Conservation (phyloP, 208 protist species). For the Wallacemonas sp. region DNA sequence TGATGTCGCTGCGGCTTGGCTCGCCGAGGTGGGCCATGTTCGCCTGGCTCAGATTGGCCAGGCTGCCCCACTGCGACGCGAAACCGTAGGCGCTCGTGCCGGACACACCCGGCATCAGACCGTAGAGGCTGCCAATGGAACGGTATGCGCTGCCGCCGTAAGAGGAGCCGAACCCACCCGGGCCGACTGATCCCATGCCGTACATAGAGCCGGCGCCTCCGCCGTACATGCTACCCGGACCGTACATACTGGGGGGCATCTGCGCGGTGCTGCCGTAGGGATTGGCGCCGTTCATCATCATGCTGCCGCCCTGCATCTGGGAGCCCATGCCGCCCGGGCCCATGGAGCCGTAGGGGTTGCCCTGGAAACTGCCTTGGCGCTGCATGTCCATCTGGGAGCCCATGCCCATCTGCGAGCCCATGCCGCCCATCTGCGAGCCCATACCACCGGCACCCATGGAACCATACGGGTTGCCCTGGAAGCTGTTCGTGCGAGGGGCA, state of each 20-base stretch:
- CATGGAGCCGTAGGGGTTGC: constrained; percentile 14
- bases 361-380: constrained; percentile 12
- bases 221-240: constrained; percentile 1
- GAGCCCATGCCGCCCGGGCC: not conserved
- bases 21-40: constrained; percentile 22
- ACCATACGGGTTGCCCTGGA: constrained; percentile 17
- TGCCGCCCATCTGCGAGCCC: constrained; percentile 20
- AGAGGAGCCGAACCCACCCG: constrained; percentile 17
- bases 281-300: not conserved
- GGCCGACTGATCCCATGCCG: constrained; percentile 20
- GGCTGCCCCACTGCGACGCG: constrained; percentile 58
- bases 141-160: constrained; percentile 31
- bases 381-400: constrained; percentile 10
- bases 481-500: constrained; percentile 9
- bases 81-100: constrained; percentile 44
- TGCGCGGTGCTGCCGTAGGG: constrained; percentile 17
- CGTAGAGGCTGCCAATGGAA: constrained; percentile 24
- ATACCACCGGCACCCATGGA: constrained; percentile 12
- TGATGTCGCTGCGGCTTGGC: constrained; percentile 20
- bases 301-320: not conserved
- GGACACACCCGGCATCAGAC: constrained; percentile 5
- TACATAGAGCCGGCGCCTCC: constrained; percentile 29
- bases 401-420: constrained; percentile 7
- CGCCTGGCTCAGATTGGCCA: constrained; percentile 42
- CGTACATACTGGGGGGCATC: constrained; percentile 17